Evolutionary conservation across 2,329 filamentous ascomycete species (phyloP).

Genomic region (Diaporthe sp.): DNA sequence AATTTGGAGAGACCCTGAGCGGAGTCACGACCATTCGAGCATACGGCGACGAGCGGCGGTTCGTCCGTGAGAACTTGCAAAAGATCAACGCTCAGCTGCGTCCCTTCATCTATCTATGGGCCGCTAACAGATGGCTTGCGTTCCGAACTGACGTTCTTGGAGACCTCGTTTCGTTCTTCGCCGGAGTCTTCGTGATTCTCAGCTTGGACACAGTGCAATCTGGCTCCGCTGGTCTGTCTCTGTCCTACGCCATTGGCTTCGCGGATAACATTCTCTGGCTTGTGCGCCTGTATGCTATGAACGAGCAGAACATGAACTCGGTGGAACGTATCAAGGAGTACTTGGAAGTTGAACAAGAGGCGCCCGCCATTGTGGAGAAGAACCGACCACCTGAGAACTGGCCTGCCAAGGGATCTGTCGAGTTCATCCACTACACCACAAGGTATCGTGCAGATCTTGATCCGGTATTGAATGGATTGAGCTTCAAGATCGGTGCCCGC

Average conservation of each 20-base stretch:
- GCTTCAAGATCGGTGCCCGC: constrained; percentile 85
- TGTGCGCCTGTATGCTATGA: constrained; percentile 91
- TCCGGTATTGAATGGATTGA: constrained; percentile 84
- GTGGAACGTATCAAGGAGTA: constrained; percentile 98
- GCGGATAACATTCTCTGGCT: constrained; percentile 98
- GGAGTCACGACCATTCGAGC: constrained; percentile 97
- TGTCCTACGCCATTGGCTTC: constrained; percentile 97
- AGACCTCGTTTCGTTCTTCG: constrained; percentile 92
- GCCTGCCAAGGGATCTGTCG: constrained; percentile 87
- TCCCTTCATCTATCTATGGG: constrained; percentile 97
- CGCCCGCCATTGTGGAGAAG: constrained; percentile 80
- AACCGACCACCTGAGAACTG: constrained; percentile 83
- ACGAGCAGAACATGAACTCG: constrained; percentile 99
- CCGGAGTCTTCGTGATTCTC: constrained; percentile 89
- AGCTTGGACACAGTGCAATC: constrained; percentile 88
- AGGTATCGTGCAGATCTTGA: constrained; percentile 90
- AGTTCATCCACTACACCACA: constrained; percentile 91
- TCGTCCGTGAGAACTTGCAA: constrained; percentile 89
- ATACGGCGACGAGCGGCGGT: constrained; percentile 93
- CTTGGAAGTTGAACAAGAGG: constrained; percentile 95
- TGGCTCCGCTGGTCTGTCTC: constrained; percentile 90
- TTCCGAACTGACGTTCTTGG: constrained; percentile 92
- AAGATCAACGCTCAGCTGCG: constrained; percentile 92
- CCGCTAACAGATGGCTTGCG: constrained; percentile 94
- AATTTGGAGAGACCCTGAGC: constrained; percentile 94